These are phyloP conservation scores for Candida boleticola DNA, from an alignment of 805 yeast species.

Conservation along the genomic window DNA sequence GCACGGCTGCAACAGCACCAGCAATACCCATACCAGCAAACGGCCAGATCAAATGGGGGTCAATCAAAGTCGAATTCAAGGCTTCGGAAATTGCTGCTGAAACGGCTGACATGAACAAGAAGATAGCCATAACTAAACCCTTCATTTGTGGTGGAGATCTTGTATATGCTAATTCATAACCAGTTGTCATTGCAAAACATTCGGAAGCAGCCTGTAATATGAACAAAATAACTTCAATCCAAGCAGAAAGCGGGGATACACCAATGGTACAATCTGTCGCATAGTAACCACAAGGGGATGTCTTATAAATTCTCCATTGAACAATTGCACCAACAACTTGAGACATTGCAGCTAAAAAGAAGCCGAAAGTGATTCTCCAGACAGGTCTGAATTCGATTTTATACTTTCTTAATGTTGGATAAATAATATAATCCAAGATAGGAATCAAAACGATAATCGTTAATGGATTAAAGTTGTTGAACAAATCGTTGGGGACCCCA, in stretches of 20 bases:
- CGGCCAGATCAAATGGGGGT: slow-evolving; percentile 41
- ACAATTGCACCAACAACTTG: slow-evolving; percentile 50
- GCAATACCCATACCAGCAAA: slow-evolving; percentile 39
- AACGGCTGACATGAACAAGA: slow-evolving; percentile 43
- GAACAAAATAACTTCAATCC: slow-evolving; percentile 26
- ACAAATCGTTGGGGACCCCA: slow-evolving; percentile 57
- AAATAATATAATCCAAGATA: slow-evolving; percentile 45
- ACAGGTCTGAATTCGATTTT: slow-evolving; percentile 43
- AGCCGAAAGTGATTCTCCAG: slow-evolving; percentile 47
- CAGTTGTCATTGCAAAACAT: slow-evolving; percentile 51
- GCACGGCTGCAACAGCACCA: slow-evolving; percentile 29
- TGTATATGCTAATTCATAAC: slow-evolving; percentile 53
- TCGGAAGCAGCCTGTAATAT: slow-evolving; percentile 50
- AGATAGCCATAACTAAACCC: slow-evolving; percentile 48
- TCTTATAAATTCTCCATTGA: slow-evolving; percentile 46
- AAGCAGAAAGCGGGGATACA: slow-evolving; percentile 29
- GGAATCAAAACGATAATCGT: slow-evolving; percentile 53
- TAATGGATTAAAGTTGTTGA: slow-evolving; percentile 53
- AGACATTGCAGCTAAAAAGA: slow-evolving; percentile 44
- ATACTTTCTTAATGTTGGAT: slow-evolving; percentile 44
- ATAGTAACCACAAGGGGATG: slow-evolving; percentile 52
- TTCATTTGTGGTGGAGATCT: slow-evolving; percentile 50
- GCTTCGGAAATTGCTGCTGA: slow-evolving; percentile 48
- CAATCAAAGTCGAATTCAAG: slow-evolving; percentile 39
- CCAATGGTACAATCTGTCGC: slow-evolving; percentile 37